Percentiles rank a stretch among this genome's conserved stretches.
Conservation (phyloP, 2,329 filamentous ascomycete species). For the Cladobotryum mycophilum region DNA sequence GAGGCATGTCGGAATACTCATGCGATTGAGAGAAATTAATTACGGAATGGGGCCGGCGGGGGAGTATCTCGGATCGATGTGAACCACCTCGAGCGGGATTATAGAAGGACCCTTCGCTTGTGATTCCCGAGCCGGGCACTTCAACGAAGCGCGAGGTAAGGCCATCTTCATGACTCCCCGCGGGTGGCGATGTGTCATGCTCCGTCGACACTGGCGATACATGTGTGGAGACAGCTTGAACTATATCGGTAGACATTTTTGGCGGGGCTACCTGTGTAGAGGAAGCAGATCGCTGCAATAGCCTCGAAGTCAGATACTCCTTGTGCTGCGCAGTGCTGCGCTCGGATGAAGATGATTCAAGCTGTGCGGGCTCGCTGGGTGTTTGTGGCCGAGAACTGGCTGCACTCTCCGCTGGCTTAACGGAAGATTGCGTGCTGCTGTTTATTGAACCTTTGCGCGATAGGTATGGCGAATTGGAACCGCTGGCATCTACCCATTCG, state of each 20-base stretch:
- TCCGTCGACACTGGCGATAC: conserved; percentile 27
- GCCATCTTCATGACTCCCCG: conserved; percentile 36
- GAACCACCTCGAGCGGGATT: conserved; percentile 27
- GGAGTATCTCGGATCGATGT: conserved; percentile 26
- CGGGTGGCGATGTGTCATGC: conserved; percentile 20
- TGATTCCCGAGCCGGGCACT: conserved; percentile 41
- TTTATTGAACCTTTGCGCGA: conserved; percentile 42
- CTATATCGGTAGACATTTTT: conserved; percentile 56
- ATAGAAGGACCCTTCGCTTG: conserved; percentile 48
- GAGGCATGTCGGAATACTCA: conserved; percentile 18
- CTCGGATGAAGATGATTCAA: conserved; percentile 25
- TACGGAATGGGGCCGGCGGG: conserved; percentile 38
- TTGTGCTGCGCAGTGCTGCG: conserved; percentile 42
- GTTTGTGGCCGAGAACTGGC: conserved; percentile 31
- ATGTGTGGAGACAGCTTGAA: conserved; percentile 32
- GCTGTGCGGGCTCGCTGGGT: conserved; percentile 22
- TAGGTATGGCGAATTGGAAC: conserved; percentile 53
- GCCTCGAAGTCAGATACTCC: conserved; percentile 59
- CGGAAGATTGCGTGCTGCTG: conserved; percentile 43
- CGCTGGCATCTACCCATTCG: conserved; percentile 63
- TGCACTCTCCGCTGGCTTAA: conserved; percentile 30
- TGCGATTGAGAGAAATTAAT: conserved; percentile 26
- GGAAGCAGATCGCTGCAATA: conserved; percentile 59
- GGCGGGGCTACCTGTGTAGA: conserved; percentile 53
- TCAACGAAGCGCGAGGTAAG: conserved; percentile 57